These are phyloP conservation scores for Penicillium roqueforti DNA, from an alignment of 495 filamentous ascomycete species.

Conservation along the genomic window DNA sequence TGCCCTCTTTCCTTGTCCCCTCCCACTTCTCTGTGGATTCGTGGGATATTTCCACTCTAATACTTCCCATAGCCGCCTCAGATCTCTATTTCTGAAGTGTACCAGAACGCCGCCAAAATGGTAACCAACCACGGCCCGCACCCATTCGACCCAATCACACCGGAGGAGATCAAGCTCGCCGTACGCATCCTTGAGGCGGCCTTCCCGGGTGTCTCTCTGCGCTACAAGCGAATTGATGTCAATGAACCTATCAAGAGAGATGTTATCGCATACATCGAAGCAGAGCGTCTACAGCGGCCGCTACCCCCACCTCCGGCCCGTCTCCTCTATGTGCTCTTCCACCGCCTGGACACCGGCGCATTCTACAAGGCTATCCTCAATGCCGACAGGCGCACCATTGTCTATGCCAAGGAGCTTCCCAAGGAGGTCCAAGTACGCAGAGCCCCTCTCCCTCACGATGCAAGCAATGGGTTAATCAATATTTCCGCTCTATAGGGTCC, in stretches of 20 bases:
- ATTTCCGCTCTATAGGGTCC: constrained; percentile 26
- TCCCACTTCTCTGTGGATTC: neutral
- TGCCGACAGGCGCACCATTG: constrained; percentile 28
- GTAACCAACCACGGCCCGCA: constrained; percentile 21
- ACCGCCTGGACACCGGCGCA: constrained; percentile 36
- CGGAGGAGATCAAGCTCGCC: constrained; percentile 38
- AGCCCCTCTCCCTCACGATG: neutral
- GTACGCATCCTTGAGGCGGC: constrained; percentile 35
- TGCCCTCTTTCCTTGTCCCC: neutral
- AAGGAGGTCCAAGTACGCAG: constrained; percentile 38
- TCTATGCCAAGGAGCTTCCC: constrained; percentile 38
- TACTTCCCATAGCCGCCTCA: neutral
- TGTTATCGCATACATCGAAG: constrained; percentile 37
- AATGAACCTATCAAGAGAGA: constrained; percentile 39
- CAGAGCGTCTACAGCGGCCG: constrained; percentile 33
- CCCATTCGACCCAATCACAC: constrained; percentile 42
- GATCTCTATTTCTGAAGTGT: neutral
- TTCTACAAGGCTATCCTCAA: constrained; percentile 39
- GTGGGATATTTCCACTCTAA: neutral
- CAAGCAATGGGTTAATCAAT: constrained; percentile 2
- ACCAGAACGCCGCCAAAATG: constrained; percentile 9
- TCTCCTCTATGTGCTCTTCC: constrained; percentile 39
- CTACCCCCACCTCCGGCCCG: constrained; percentile 32
- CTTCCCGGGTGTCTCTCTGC: constrained; percentile 32
- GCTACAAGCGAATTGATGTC: constrained; percentile 41